Evolutionary conservation across 495 filamentous ascomycete genomes (phyloP).

Genomic region (Terfezia boudieri): DNA sequence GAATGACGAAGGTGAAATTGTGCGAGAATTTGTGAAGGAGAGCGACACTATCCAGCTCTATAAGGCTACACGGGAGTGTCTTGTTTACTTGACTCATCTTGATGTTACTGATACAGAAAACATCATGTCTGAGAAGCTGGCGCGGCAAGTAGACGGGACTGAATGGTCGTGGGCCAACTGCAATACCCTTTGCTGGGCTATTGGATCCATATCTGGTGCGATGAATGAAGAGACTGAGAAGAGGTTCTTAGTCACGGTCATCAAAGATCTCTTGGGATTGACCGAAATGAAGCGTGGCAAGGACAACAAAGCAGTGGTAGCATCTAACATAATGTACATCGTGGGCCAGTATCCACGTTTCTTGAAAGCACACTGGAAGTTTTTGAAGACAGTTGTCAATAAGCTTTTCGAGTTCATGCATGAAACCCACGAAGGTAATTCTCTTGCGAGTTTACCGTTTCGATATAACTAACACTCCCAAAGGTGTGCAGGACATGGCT

Average conservation of each 20-base stretch:
- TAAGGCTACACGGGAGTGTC: conserved; percentile 92
- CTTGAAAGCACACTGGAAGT: conserved; percentile 98
- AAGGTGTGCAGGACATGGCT: conserved; percentile 97
- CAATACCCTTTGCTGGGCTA: conserved; percentile 98
- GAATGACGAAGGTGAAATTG: conserved; percentile 97
- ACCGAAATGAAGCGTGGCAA: conserved; percentile 99
- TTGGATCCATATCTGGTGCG: conserved; percentile 90
- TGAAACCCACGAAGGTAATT: conserved; percentile 81
- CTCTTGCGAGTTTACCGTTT: not conserved
- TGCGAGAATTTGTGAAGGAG: conserved; percentile 97
- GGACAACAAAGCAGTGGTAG: conserved; percentile 97
- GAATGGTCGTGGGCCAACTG: conserved; percentile 99
- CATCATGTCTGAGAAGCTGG: conserved; percentile 97
- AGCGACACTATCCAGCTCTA: conserved; percentile 97
- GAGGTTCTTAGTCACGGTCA: conserved; percentile 91
- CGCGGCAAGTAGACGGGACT: conserved; percentile 73
- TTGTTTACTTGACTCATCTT: conserved; percentile 93
- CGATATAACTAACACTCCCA: not conserved
- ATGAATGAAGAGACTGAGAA: conserved; percentile 99
- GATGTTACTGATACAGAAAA: conserved; percentile 93
- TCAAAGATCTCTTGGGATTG: conserved; percentile 92
- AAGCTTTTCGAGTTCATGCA: conserved; percentile 99
- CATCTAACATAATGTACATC: conserved; percentile 99
- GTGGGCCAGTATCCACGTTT: conserved; percentile 97
- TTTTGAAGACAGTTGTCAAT: conserved; percentile 98